Evolutionary conservation across 2,329 filamentous ascomycete species (phyloP), one percentile per base, ranked within the genome.

Genomic region (Zymoseptoria crescenta): DNA sequence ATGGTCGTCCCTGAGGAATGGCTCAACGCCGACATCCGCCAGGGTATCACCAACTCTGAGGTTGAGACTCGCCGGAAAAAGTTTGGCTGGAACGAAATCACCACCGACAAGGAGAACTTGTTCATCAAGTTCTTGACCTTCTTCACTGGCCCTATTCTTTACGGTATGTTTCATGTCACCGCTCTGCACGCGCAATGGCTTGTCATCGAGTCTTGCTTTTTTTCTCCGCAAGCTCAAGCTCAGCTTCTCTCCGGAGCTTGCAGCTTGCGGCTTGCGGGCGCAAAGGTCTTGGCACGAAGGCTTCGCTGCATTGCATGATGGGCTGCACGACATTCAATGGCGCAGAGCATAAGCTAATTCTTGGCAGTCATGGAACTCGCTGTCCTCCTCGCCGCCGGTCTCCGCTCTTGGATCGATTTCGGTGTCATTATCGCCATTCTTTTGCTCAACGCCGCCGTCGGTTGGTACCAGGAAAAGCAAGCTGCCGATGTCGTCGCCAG

Each of bases 401-500:
- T 91, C 64, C 81, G 82, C 73, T 86, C 88, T 76, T 90, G 87
- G 87, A 81, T 89, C 65, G 87, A 91, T 78, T 82, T 89, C 67
- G 87, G 86, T 81, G 86, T 91, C 74, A 90, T 90, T 73, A 83
- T 86, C 68, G 87, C 82, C 79, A 90, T 91, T 74, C 78, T 91
- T 58, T 68, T 86, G 71, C 84, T 91, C 63, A 91, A 91, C 77
- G 87, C 87, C 65, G 77, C 86, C 64, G 87, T 89, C 73, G 87
- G 87, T 79, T 90, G 87, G 83, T 89, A 90, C 74, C 87, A 89
- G 74, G 87, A 90, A 76, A 90, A 90, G 79, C 87, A 89, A 76
- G 87, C 87, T 68, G 87, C 86, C 66, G 87, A 90, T 75, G 86
- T 89, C 69, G 87, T 89, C 69, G 87, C 87, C 58, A 83, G 79